Base-by-base conservation (phyloP, 352 stramenopile species). In the Plasmopara muralis region DNA sequence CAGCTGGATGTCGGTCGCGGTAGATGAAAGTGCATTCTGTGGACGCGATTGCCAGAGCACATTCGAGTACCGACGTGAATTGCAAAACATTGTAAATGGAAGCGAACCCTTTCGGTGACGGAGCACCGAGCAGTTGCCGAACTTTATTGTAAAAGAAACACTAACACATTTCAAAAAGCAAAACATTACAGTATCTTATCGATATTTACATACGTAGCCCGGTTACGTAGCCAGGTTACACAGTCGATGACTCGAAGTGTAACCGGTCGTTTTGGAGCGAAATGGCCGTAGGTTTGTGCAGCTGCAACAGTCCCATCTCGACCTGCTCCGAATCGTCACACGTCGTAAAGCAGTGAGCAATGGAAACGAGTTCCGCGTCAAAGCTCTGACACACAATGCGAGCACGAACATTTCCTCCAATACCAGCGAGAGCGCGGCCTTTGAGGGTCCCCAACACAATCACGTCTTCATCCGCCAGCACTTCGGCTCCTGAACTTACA, bases 321-420 rank as follows among this genome's bases (percentile, higher is more conserved):
- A 66, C 60, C 47, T 70, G 58, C 50, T 70, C 65, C 33, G 87
- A 54, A 40, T 76, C 77, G 58, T 95, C 83, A 57, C 80, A 93
- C n/a, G 85, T 95, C 33, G 85, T 95, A 54, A 95, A 95, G 59
- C 84, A 82, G 61, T 95, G 81, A 35, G 79, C 83, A 66, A 95
- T 93, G 47, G 84, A 92, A 48, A 95, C 78, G 56, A 95, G 77
- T 68, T 95, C 85, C 8, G 84, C 85, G 59, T 95, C 85, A 55
- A 95, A 95, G 50, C 70, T 79, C 60, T 87, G 74, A 49, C 75
- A 89, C 18, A 80, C 57, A 57, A 89, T 83, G 46, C 71, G 75
- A 10, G 84, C 84, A 25, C 37, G 50, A 18, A 72, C 68, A 65
- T 91, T 84, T 48, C 85, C 85, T 28, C 77, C 74, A 30, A 95